Conservation (phyloP, 164 flowering plant genomes). For the Pachysandra terminalis region DNA sequence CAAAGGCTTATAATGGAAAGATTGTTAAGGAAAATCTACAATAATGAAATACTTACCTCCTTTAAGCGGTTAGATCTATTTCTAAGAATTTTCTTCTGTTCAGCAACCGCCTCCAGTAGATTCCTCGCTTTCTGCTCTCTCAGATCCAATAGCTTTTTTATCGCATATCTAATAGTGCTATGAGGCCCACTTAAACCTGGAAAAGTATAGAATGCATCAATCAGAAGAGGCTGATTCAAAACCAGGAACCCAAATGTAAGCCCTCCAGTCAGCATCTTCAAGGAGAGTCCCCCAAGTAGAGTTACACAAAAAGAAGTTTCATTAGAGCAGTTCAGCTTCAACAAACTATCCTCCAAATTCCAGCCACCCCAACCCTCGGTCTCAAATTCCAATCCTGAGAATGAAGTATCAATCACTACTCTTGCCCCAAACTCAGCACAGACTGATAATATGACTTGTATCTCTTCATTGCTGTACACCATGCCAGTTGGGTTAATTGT, state of each 20-base stretch:
- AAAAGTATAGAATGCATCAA: conserved; percentile 57
- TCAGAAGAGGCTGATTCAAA: conserved; percentile 47
- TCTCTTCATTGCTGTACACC: conserved; percentile 69
- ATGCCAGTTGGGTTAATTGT: conserved; percentile 84
- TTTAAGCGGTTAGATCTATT: conserved; percentile 49
- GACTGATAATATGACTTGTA: conserved; percentile 44
- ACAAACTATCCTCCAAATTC: conserved; percentile 57
- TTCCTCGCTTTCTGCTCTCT: conserved; percentile 44
- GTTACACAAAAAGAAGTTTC: conserved; percentile 50
- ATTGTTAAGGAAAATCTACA: neutral
- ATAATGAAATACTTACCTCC: conserved; percentile 48
- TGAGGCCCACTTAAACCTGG: conserved; percentile 87
- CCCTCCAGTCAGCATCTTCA: conserved; percentile 74
- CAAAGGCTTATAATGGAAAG: neutral
- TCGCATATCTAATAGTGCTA: conserved; percentile 67
- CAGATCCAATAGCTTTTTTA: conserved; percentile 66
- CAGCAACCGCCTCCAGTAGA: conserved; percentile 40
- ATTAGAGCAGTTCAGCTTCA: conserved; percentile 31
- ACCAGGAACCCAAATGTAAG: conserved; percentile 73
- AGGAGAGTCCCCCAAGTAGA: conserved; percentile 76
- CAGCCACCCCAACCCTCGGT: conserved; percentile 46
- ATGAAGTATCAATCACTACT: conserved; percentile 84
- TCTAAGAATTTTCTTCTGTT: conserved; percentile 41
- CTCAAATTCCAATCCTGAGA: conserved; percentile 76
- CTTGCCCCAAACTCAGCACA: conserved; percentile 78